phyloP scores from a whole-genome alignment of 2,329 filamentous ascomycete genomes.

The Graphilbum ipis-grandicollis region DNA sequence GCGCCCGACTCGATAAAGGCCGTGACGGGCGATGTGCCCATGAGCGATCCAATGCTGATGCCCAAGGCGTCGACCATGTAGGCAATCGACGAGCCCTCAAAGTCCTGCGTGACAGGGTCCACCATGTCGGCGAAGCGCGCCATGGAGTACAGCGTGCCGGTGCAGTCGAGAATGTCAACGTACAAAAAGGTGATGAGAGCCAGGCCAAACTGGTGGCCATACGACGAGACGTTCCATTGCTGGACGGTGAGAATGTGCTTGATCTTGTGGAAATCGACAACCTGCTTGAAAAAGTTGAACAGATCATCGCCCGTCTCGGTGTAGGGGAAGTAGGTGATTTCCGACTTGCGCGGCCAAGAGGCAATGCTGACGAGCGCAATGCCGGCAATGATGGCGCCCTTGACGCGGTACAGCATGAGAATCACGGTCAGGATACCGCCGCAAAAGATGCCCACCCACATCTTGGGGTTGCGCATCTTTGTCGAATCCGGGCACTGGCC shows the following conservation, averaged over 20 bases:
- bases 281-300: constrained; percentile 56
- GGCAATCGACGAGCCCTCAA: constrained; percentile 66
- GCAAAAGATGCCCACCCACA: constrained; percentile 77
- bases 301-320: constrained; percentile 41
- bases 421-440: constrained; percentile 62
- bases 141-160: constrained; percentile 63
- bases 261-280: constrained; percentile 57
- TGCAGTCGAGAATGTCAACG: constrained; percentile 63
- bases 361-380: constrained; percentile 54
- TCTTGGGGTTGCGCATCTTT: constrained; percentile 56
- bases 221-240: constrained; percentile 43
- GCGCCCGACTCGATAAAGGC: constrained; percentile 61
- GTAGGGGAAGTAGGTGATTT: constrained; percentile 57
- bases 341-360: constrained; percentile 51
- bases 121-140: constrained; percentile 48
- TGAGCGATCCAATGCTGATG: constrained; percentile 51
- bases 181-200: constrained; percentile 64
- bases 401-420: constrained; percentile 62
- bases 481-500: constrained; percentile 1
- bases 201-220: constrained; percentile 45
- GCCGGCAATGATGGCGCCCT: constrained; percentile 56
- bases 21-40: constrained; percentile 54
- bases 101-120: constrained; percentile 51
- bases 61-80: constrained; percentile 55
- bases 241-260: constrained; percentile 41